Evolutionary conservation across 2,329 filamentous ascomycete genomes (phyloP).

Genomic region (Cordyceps fumosorosea): DNA sequence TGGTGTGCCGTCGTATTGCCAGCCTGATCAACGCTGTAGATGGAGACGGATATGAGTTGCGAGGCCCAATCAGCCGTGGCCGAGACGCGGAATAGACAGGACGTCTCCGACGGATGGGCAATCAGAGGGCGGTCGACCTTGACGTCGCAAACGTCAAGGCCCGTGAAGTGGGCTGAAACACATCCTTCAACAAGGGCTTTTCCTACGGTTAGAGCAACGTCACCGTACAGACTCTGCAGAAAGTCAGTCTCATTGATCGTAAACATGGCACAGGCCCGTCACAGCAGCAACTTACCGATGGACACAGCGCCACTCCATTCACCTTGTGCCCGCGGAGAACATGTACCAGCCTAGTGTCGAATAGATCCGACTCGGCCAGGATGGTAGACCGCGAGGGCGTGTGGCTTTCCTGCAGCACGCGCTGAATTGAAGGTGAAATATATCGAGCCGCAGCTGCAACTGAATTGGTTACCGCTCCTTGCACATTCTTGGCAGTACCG

Average conservation of each 20-base stretch:
- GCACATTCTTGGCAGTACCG: background rate
- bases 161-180: slow-evolving; percentile 5
- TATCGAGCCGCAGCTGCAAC: background rate
- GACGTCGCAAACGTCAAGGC: slow-evolving; percentile 19
- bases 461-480: background rate
- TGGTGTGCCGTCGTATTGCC: slow-evolving; percentile 14
- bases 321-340: background rate
- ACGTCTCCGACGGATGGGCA: slow-evolving; percentile 11
- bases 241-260: background rate
- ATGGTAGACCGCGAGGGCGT: background rate
- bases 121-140: slow-evolving; percentile 18
- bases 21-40: slow-evolving; percentile 18
- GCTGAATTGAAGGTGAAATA: slow-evolving; percentile 6
- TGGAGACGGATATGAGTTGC: slow-evolving; percentile 15
- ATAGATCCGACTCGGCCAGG: slow-evolving; percentile 13
- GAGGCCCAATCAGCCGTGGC: slow-evolving; percentile 16
- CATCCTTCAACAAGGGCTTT: background rate
- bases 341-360: background rate
- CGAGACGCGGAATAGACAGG: slow-evolving; percentile 17
- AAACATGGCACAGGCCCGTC: background rate
- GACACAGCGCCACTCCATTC: background rate
- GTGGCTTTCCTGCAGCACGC: background rate
- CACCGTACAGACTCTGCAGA: background rate
- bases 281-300: background rate
- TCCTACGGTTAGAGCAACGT: background rate